These are phyloP conservation scores for Ligustrum vulgare DNA, from an alignment of 257 asterid genomes.

Conservation along the genomic window DNA sequence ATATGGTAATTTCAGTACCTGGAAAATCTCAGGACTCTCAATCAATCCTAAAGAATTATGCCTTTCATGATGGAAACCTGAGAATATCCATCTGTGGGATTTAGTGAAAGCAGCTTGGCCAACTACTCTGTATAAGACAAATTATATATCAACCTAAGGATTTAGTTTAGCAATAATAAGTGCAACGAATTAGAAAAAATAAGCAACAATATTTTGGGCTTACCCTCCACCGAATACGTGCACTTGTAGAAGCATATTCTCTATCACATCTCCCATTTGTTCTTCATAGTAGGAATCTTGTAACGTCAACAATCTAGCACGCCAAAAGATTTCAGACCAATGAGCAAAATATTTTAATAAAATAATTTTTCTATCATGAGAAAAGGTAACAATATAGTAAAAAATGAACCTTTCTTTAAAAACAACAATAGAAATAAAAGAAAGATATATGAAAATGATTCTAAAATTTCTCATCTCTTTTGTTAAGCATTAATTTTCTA, in stretches of 20 bases:
- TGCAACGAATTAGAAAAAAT: too few relatives aligned
- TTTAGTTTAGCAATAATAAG: too few relatives aligned
- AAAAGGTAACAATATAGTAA: slow-evolving; percentile 25
- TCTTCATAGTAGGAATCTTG: slow-evolving; percentile 69
- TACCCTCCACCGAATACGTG: slow-evolving; percentile 91
- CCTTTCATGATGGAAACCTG: slow-evolving; percentile 40
- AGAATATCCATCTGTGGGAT: slow-evolving; percentile 59
- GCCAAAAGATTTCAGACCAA: background rate
- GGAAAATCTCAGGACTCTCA: slow-evolving; percentile 39
- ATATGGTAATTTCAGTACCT: slow-evolving; percentile 36
- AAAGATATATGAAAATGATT: too few relatives aligned
- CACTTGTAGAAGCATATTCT: slow-evolving; percentile 68
- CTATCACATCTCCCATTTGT: slow-evolving; percentile 55
- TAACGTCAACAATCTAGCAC: slow-evolving; percentile 62
- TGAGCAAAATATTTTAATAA: background rate
- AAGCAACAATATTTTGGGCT: slow-evolving; percentile 22
- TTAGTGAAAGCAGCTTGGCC: slow-evolving; percentile 70
- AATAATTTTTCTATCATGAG: background rate
- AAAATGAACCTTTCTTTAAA: slow-evolving; percentile 9
- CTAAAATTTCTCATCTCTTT: background rate
- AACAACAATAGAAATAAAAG: background rate
- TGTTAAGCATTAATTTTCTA: background rate
- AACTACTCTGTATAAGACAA: slow-evolving; percentile 44
- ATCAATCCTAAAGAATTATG: slow-evolving; percentile 36
- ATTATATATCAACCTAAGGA: background rate